These are phyloP conservation scores for Phoma sp. DNA, from an alignment of 2,329 filamentous ascomycete genomes.

Conservation along the genomic window DNA sequence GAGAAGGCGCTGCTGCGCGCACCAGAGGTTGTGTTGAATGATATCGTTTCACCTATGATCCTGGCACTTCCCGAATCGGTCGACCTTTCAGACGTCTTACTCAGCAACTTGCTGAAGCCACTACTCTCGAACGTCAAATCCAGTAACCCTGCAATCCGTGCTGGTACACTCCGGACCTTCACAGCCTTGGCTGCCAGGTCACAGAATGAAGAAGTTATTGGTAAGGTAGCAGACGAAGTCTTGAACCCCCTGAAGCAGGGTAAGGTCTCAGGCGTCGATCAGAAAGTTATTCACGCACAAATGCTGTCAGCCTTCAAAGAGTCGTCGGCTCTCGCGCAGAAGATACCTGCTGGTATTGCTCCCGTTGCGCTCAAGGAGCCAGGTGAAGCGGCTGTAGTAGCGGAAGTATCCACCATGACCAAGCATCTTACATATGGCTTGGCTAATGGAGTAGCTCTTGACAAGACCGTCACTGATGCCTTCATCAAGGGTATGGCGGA, in stretches of 20 bases:
- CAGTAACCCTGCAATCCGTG: constrained; percentile 77
- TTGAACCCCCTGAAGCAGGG: constrained; percentile 78
- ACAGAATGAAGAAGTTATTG: constrained; percentile 63
- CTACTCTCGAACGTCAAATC: constrained; percentile 91
- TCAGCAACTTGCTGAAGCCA: constrained; percentile 78
- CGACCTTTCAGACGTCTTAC: constrained; percentile 78
- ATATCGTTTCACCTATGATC: constrained; percentile 76
- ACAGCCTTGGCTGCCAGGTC: constrained; percentile 69
- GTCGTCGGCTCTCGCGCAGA: constrained; percentile 67
- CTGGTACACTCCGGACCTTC: constrained; percentile 78
- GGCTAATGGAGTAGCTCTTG: constrained; percentile 64
- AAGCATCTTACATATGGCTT: constrained; percentile 69
- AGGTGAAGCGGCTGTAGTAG: constrained; percentile 80
- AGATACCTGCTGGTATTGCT: constrained; percentile 70
- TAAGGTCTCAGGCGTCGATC: constrained; percentile 84
- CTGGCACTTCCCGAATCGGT: constrained; percentile 70
- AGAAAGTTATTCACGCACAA: constrained; percentile 81
- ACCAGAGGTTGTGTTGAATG: constrained; percentile 85
- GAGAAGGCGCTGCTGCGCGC: constrained; percentile 89
- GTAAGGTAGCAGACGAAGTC: constrained; percentile 78
- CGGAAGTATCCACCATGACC: constrained; percentile 75
- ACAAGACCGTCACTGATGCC: constrained; percentile 70
- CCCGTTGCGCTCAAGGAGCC: constrained; percentile 80
- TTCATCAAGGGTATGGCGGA: constrained; percentile 84
- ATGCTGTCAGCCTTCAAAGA: constrained; percentile 67